Conservation (phyloP, 2,329 filamentous ascomycete genomes). For the Clarireedia sp. region DNA sequence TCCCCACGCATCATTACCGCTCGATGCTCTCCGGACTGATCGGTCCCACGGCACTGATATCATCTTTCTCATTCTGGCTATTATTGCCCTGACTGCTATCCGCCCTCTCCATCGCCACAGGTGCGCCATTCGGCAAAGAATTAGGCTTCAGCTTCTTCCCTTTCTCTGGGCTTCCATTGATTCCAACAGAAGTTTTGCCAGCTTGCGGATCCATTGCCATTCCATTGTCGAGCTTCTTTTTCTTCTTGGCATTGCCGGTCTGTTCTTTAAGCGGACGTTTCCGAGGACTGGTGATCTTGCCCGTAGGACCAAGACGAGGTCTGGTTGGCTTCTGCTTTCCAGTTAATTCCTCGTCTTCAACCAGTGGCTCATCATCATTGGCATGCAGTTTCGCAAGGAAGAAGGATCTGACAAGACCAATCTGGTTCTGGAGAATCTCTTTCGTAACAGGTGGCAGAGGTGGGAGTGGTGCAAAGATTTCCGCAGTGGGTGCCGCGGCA, state of each 20-base stretch:
- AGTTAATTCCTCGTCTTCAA: slow-evolving; percentile 92
- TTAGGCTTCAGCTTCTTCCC: slow-evolving; percentile 44
- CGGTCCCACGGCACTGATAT: slow-evolving; percentile 64
- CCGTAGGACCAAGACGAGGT: slow-evolving; percentile 61
- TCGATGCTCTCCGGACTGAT: slow-evolving; percentile 68
- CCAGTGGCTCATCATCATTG: slow-evolving; percentile 70
- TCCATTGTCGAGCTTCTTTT: slow-evolving; percentile 65
- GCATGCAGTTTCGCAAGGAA: slow-evolving; percentile 83
- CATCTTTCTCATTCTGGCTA: slow-evolving; percentile 56
- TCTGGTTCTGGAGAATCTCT: slow-evolving; percentile 69
- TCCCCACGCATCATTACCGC: not conserved
- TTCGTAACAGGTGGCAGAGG: slow-evolving; percentile 70
- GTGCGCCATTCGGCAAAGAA: slow-evolving; percentile 19
- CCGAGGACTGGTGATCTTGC: slow-evolving; percentile 79
- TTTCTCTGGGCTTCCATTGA: slow-evolving; percentile 34
- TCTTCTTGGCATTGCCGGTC: slow-evolving; percentile 77
- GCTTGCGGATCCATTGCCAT: slow-evolving; percentile 28
- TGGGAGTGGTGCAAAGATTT: slow-evolving; percentile 54
- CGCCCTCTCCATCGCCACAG: slow-evolving; percentile 46
- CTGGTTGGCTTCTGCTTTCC: slow-evolving; percentile 67
- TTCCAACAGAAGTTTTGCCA: slow-evolving; percentile 20
- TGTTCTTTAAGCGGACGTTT: slow-evolving; percentile 78
- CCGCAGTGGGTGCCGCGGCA: slow-evolving; percentile 47
- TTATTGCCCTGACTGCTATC: slow-evolving; percentile 46
- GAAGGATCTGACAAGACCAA: slow-evolving; percentile 84